Evolutionary conservation across 1,284 basidiomycete genomes (phyloP), one percentile per base, ranked within the genome.

Genomic region (Sparassis latifolia): DNA sequence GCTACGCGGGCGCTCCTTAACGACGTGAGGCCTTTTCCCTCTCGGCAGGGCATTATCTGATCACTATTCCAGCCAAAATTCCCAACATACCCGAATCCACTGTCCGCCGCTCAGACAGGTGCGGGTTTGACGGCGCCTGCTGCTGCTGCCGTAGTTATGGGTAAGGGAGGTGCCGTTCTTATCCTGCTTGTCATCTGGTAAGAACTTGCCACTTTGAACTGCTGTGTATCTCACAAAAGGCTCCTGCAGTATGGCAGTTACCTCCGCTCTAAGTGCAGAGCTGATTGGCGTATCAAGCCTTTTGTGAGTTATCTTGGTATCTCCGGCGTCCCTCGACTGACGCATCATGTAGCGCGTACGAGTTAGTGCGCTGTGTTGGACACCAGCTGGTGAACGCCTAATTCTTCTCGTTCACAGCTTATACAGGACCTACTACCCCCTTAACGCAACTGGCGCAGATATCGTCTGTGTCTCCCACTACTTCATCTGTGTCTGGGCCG

Each of bases 391-490:
- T 20, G 20, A 20, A 20, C 20, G 20, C 20, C 20, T 20, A 20
- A 20, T 20, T 20, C 20, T 20, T 20, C 7, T 28, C 10, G 20
- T 39, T 47, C 6, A 20, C 9, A 66, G 62, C 49, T 42, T 89
- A 6, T 89, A 84, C 66, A 78, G 86, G 66, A 80, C 77, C 20
- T 87, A 86, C 56, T 76, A 80, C 55, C 78, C 82, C 45, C 83
- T 82, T 1, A 66, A 72, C 10, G 85, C 86, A 0, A 79, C 71
- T 27, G 80, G 84, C 47, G 66, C 66, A 9, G 80, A 87, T 61
- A 76, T 88, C 39, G 67, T 89, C 47, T 70, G 73, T 70, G 82
- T 72, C 54, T 73, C 57, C 65, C 82, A 75, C 74, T 76, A 59
- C 39, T 78, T 78, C 50, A 74, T 80, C 45, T 76, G 72, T 49